Base-by-base conservation (phyloP, 23 red algal genomes). In the Cyanidiococcus yangmingshanensis region DNA sequence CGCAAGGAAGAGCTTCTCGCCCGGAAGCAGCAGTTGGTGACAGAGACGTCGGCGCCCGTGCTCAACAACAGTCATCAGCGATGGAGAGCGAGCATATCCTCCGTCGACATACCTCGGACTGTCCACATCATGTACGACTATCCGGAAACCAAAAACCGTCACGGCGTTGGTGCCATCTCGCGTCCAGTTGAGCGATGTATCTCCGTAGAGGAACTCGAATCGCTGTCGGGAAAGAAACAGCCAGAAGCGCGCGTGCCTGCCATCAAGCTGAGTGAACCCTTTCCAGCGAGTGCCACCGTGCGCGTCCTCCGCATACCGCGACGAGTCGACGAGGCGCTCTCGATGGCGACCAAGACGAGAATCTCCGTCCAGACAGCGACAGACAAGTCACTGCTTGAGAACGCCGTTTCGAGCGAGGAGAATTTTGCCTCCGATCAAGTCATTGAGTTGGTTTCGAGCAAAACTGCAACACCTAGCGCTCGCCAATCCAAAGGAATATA, bases 71-170 rank as follows among this genome's bases (percentile, higher is more conserved):
- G 63, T 71, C n/a, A 25, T 29, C 15, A 12, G 63, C 63, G 63
- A 71, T 71, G 63, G 63, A 12, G 63, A 7, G 32, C 63, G 16
- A 71, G 63, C 32, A 29, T 29, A 12, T 25, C 63, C 3, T 12
- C 63, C 16, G 32, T 71, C 16, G n/a, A 35, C 27, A 25, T 71
- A 2, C 63, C 63, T 7, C 63, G 63, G 32, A 71, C 63, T 2
- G 63, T 71, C 16, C 63, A 71, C 63, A 71, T 71, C 32, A 25
- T 71, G 63, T 71, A 71, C 27, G 63, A 71, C n/a, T 71, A 32
- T 7, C 63, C 63, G 16, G 63, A 71, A 29, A 7, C n/a, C 12
- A 71, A 71, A 35, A 54, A 21, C 45, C 45, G 45, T 54, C 21
- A 7, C 45, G 21, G 7, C 21, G 45, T 15, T 21, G 12, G 21